A percentile compares a stretch with the other conserved stretches of the same genome.
These are phyloP conservation scores for Leccinum variabile DNA, from an alignment of 1,284 basidiomycete genomes.

Conservation along the genomic window DNA sequence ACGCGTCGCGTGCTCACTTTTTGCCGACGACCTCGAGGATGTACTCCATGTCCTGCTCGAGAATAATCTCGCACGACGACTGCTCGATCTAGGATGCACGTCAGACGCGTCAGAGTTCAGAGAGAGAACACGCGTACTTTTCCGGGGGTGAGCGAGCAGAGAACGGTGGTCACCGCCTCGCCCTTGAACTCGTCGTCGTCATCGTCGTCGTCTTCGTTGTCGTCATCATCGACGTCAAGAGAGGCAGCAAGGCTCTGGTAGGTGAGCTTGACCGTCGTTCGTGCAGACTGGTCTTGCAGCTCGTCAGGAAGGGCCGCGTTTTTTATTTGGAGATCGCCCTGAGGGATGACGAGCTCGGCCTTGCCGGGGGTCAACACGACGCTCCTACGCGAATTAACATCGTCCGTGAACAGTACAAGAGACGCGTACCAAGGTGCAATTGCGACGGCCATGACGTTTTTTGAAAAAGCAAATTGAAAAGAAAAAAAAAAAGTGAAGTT, in stretches of 20 bases:
- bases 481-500: background rate
- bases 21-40: slow-evolving; percentile 79
- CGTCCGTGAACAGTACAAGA: background rate
- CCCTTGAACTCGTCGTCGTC: slow-evolving; percentile 49
- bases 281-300: slow-evolving; percentile 60
- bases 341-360: slow-evolving; percentile 59
- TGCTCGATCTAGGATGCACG: slow-evolving; percentile 69
- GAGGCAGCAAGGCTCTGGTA: slow-evolving; percentile 48
- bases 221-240: slow-evolving; percentile 42
- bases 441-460: slow-evolving; percentile 51
- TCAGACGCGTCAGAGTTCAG: slow-evolving; percentile 9
- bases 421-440: slow-evolving; percentile 59
- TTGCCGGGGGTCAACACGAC: slow-evolving; percentile 61
- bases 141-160: slow-evolving; percentile 72
- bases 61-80: slow-evolving; percentile 70
- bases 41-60: slow-evolving; percentile 71
- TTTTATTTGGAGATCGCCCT: slow-evolving; percentile 78
- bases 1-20: slow-evolving; percentile 56
- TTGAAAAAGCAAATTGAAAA: background rate
- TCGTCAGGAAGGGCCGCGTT: slow-evolving; percentile 81
- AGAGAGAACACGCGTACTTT: slow-evolving; percentile 49
- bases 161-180: slow-evolving; percentile 46
- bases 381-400: slow-evolving; percentile 48
- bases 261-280: slow-evolving; percentile 80
- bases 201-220: slow-evolving; percentile 49